Evolutionary conservation across 768 basidiomycete genomes (phyloP).

Genomic region (Termitomyces sp.): DNA sequence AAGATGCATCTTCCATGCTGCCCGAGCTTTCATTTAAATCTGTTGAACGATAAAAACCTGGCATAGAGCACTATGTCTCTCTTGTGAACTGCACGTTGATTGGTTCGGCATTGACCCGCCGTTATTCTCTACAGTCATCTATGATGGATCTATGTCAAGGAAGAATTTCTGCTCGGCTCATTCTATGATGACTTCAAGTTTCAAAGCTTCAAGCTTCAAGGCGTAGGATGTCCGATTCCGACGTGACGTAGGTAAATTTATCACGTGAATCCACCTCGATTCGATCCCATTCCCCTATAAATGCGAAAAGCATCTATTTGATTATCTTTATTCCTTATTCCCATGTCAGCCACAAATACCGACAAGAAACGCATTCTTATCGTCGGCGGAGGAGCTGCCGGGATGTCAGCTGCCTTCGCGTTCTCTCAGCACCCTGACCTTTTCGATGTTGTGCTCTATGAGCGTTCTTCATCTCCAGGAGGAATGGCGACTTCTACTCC

Average conservation of each 20-base stretch:
- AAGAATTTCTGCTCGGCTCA: neutral
- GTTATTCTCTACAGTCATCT: neutral
- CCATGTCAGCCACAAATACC: slow-evolving; percentile 2
- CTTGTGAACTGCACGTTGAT: neutral
- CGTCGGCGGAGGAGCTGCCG: slow-evolving; percentile 25
- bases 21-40: neutral
- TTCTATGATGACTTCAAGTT: neutral
- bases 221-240: neutral
- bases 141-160: neutral
- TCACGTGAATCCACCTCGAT: slow-evolving; percentile 1
- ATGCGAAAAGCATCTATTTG: neutral
- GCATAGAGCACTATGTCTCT: neutral
- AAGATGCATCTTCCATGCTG: neutral
- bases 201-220: neutral
- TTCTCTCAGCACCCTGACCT: slow-evolving; percentile 25
- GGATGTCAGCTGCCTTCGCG: slow-evolving; percentile 28
- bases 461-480: slow-evolving; percentile 21
- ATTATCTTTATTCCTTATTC: neutral
- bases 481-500: slow-evolving; percentile 27
- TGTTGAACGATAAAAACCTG: too few relatives aligned
- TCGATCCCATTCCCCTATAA: neutral
- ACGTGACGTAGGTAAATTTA: slow-evolving; percentile 2
- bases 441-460: slow-evolving; percentile 23
- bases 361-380: slow-evolving; percentile 22
- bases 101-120: neutral